These are phyloP conservation scores for Boechera stricta DNA, from an alignment of 345 rosid genomes.

Conservation along the genomic window DNA sequence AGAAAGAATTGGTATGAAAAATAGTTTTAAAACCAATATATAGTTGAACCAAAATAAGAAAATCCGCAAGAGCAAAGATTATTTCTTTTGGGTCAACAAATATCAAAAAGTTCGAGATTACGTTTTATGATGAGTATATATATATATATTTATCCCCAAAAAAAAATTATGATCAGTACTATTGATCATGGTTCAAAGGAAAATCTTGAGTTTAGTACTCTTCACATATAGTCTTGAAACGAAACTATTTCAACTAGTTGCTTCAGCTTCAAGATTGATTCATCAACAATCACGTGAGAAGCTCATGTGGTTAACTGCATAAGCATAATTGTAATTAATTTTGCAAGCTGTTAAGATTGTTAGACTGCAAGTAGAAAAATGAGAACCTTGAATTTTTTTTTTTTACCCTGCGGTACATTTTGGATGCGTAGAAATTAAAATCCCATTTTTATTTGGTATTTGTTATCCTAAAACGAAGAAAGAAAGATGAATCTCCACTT, in stretches of 20 bases:
- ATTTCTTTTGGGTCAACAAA: background rate
- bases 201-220: background rate
- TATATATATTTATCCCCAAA: too few species aligned
- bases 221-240: background rate
- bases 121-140: too few species aligned
- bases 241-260: background rate
- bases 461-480: slow-evolving; percentile 14
- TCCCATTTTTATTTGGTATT: background rate
- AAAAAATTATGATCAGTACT: too few species aligned
- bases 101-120: background rate
- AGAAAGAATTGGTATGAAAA: background rate
- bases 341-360: background rate
- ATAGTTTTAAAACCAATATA: background rate
- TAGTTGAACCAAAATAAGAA: background rate
- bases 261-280: background rate
- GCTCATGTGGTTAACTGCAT: background rate
- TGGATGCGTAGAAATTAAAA: background rate
- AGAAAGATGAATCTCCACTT: slow-evolving; percentile 22
- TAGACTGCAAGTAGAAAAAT: background rate
- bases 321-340: background rate
- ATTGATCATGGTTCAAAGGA: background rate
- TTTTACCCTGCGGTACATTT: background rate
- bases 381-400: background rate
- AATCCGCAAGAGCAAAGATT: background rate
- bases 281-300: background rate